Conservation (phyloP, 345 rosid species). For the Cardamine occulta region DNA sequence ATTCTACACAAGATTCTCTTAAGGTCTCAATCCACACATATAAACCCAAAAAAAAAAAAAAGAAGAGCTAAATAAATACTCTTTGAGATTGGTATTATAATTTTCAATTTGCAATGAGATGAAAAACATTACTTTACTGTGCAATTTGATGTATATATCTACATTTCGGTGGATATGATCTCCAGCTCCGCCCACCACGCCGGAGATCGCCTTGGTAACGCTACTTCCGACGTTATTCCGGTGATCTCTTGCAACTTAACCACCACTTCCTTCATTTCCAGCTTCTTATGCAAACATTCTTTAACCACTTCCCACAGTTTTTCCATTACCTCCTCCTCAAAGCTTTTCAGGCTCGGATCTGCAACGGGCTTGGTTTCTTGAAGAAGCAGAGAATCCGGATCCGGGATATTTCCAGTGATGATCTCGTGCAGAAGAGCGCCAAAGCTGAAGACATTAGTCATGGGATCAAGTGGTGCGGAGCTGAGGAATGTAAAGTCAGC, state of each 20-base stretch:
- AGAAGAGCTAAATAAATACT: conserved; percentile 6
- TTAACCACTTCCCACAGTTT: conserved; percentile 61
- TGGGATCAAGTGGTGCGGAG: conserved; percentile 47
- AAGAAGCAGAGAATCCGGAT: conserved; percentile 46
- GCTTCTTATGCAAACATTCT: conserved; percentile 62
- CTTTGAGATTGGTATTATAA: background rate
- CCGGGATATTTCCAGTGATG: conserved; percentile 75
- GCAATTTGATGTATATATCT: conserved; percentile 24
- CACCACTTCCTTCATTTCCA: conserved; percentile 59
- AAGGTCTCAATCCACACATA: background rate
- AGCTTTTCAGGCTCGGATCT: conserved; percentile 66
- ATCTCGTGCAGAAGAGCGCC: conserved; percentile 75
- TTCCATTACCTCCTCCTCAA: conserved; percentile 56
- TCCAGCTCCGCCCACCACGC: conserved; percentile 99
- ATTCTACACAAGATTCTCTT: background rate
- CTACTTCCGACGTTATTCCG: conserved; percentile 69
- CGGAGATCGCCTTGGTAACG: conserved; percentile 75
- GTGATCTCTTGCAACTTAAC: conserved; percentile 74
- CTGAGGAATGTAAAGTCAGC: conserved; percentile 72
- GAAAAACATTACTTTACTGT: conserved; percentile 15
- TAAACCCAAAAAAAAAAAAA: background rate
- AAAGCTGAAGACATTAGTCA: conserved; percentile 58
- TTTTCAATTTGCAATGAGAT: background rate
- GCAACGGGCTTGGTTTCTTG: conserved; percentile 51
- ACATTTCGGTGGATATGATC: conserved; percentile 65